Base-by-base conservation (phyloP, 768 basidiomycete species). In the Pulveroboletus sp. region DNA sequence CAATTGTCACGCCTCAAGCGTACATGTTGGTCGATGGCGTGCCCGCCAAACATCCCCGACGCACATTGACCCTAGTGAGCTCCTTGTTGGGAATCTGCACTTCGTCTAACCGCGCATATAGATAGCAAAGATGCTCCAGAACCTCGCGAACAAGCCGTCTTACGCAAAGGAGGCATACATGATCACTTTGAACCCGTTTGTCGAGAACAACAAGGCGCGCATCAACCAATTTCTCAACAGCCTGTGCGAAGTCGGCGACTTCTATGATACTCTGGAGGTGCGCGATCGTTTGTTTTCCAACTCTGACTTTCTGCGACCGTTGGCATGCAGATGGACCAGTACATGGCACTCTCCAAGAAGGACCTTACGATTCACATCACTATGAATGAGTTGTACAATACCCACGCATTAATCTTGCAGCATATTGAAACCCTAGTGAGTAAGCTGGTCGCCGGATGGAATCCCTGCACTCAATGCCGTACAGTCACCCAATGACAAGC, bases 111-210 rank as follows among this genome's bases (percentile, higher is more conserved):
- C 14, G 56, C 20, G 42, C 49, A 16, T 22, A 45, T 38, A 96
- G 93, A 98, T 99, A 61, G 96, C 96, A 41, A 99, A 99, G 76
- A 98, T 99, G 96, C 75, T 99, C 48, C 96, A 99, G 71, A 99
- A 99, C 69, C 76, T 99, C 43, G 96, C 96, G 6, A 99, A 99
- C 72, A 98, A 98, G 71, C 96, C 96, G 2, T 93, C 89, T 4
- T 98, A 98, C 61, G 82, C 94, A 14, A 99, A 99, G 67, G 96
- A 99, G 68, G 85, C 84, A 14, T 99, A 99, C 71, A 99, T 99
- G 96, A 91, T 93, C 68, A 92, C 91, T 4, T 79, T 99, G 41
- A 97, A 98, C 65, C 96, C 96, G 2, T 98, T 98, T 64, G 95
- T 99, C 27, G 96, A 99, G 73, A 93, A 88, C 68, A 98, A 98